Base-by-base conservation (phyloP, 2,329 filamentous ascomycete genomes). In the Neoarthrinium moseri region DNA sequence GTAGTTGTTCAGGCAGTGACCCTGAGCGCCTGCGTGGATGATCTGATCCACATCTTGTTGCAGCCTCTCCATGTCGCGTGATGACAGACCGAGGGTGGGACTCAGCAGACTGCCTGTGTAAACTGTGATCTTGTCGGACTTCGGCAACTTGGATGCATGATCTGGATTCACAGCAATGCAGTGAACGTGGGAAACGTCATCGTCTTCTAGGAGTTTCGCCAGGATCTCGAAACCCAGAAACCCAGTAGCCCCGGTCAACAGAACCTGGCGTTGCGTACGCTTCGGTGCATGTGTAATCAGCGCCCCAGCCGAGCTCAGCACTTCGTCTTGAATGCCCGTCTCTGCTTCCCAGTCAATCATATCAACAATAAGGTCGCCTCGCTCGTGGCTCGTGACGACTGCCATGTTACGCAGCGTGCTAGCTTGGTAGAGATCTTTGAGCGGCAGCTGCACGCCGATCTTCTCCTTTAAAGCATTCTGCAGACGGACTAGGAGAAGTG, bases 41-140 rank as follows among this genome's bases (percentile, higher is more conserved):
- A 85, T 73, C 4, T 73, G 54, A 51, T 75, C 65, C 1, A 60
- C 65, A n/a, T n/a, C n/a, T n/a, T n/a, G n/a, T n/a, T n/a, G n/a
- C n/a, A n/a, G n/a, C n/a, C n/a, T n/a, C n/a, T n/a, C n/a, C n/a
- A n/a, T n/a, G n/a, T n/a, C n/a, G n/a, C n/a, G n/a, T n/a, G n/a
- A n/a, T n/a, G n/a, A n/a, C n/a, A n/a, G n/a, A n/a, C n/a, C n/a
- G n/a, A n/a, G n/a, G n/a, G n/a, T n/a, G n/a, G n/a, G n/a, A n/a
- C n/a, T n/a, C n/a, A n/a, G n/a, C n/a, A n/a, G n/a, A n/a, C n/a
- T n/a, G n/a, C n/a, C n/a, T n/a, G n/a, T n/a, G n/a, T n/a, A n/a
- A n/a, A n/a, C n/a, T n/a, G n/a, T n/a, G n/a, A n/a, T n/a, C n/a
- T n/a, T n/a, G n/a, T n/a, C n/a, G n/a, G n/a, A n/a, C n/a, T n/a